Conservation (phyloP, 305 asterid species). For the Coffea humblotiana region DNA sequence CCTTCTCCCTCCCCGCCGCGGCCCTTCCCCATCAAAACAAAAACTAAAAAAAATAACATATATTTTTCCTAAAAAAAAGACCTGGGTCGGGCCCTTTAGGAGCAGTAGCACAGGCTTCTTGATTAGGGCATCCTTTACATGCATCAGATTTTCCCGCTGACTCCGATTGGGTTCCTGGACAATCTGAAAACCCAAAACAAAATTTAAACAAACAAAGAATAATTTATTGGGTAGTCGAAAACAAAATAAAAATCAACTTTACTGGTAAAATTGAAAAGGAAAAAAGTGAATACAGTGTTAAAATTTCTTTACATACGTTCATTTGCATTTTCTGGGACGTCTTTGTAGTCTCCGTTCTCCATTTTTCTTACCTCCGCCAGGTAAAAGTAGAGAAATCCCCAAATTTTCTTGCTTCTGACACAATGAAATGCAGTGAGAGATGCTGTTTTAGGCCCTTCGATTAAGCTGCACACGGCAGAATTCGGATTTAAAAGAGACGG, state of each 20-base stretch:
- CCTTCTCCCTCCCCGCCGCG: not conserved
- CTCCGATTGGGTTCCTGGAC: slow-evolving; percentile 89
- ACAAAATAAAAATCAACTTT: not conserved
- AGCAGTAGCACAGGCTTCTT: slow-evolving; percentile 89
- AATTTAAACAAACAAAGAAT: not conserved
- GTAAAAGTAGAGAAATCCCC: not conserved
- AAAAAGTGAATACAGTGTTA: not conserved
- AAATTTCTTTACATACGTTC: slow-evolving; percentile 43
- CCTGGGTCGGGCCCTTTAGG: slow-evolving; percentile 98
- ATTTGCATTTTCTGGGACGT: slow-evolving; percentile 71
- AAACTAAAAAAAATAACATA: too few relatives aligned
- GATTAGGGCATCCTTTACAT: slow-evolving; percentile 86
- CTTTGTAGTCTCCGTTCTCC: slow-evolving; percentile 48
- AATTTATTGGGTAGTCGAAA: not conserved
- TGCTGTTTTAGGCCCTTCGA: not conserved
- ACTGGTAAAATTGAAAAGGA: not conserved
- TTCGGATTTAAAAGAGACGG: too few relatives aligned
- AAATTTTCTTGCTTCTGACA: not conserved
- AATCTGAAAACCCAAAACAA: slow-evolving; percentile 43
- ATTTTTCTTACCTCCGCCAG: slow-evolving; percentile 21
- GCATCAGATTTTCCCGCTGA: slow-evolving; percentile 82
- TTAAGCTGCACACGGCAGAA: too few relatives aligned
- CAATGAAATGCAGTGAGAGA: not conserved
- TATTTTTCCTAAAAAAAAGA: slow-evolving; percentile 2
- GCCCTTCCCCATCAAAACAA: too few relatives aligned